Conservation (phyloP, 2,329 filamentous ascomycete genomes). For the Stemphylium vesicarium region DNA sequence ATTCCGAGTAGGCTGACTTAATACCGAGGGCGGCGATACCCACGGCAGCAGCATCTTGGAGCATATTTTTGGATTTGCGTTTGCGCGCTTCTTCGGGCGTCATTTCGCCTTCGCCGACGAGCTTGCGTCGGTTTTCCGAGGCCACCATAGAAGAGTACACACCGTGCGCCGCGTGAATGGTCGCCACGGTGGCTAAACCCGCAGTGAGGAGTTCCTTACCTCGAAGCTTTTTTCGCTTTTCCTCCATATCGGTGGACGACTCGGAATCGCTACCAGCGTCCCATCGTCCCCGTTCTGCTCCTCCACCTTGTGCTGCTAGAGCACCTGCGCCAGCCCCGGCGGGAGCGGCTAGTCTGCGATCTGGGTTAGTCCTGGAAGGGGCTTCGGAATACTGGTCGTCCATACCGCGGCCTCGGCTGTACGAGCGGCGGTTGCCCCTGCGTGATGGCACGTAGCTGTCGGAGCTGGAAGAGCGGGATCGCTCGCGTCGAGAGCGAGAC, state of each 20-base stretch:
- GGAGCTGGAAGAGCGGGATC: constrained; percentile 50
- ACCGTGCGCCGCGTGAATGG: constrained; percentile 71
- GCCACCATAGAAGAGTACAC: constrained; percentile 69
- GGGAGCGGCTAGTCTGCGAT: constrained; percentile 47
- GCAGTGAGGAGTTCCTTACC: constrained; percentile 71
- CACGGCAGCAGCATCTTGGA: constrained; percentile 69
- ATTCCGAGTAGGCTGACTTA: constrained; percentile 69
- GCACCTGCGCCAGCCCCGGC: constrained; percentile 48
- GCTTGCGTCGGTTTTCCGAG: constrained; percentile 64
- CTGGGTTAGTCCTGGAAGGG: constrained; percentile 42
- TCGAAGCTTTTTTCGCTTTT: constrained; percentile 67
- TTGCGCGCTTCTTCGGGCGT: constrained; percentile 66
- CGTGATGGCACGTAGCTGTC: constrained; percentile 60
- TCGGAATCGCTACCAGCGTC: constrained; percentile 50
- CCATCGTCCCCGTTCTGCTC: constrained; percentile 27
- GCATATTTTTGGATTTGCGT: constrained; percentile 67
- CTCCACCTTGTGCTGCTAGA: constrained; percentile 32
- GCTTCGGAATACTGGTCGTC: constrained; percentile 52
- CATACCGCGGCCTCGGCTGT: constrained; percentile 50
- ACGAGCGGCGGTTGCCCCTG: constrained; percentile 52
- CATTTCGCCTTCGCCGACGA: constrained; percentile 69
- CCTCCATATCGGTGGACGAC: constrained; percentile 68
- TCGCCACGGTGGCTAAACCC: constrained; percentile 70
- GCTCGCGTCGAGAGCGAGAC: constrained; percentile 55
- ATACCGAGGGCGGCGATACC: constrained; percentile 72